These are phyloP conservation scores for Ceratocystis lukuohia DNA, from an alignment of 2,329 filamentous ascomycete species.

Conservation along the genomic window DNA sequence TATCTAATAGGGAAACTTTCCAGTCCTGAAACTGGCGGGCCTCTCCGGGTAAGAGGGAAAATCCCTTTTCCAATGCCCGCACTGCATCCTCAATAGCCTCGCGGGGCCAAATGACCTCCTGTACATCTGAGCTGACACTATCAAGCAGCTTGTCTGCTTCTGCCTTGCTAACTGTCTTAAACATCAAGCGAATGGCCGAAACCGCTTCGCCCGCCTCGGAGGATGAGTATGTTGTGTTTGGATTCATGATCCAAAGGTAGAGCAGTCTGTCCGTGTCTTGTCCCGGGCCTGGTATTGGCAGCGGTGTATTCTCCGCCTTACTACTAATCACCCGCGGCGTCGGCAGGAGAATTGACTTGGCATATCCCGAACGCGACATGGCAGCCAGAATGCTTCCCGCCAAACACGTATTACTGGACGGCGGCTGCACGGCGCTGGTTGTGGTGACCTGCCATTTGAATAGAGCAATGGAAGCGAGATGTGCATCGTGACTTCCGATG, in stretches of 20 bases:
- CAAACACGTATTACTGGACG: slow-evolving; percentile 37
- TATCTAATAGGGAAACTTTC: slow-evolving; percentile 50
- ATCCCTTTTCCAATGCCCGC: slow-evolving; percentile 35
- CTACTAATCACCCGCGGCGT: slow-evolving; percentile 12
- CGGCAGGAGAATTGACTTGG: slow-evolving; percentile 41
- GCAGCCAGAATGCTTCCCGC: slow-evolving; percentile 40
- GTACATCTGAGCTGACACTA: slow-evolving; percentile 40
- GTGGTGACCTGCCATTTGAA: slow-evolving; percentile 44
- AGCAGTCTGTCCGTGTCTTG: slow-evolving; percentile 23
- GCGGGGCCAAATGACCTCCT: slow-evolving; percentile 43
- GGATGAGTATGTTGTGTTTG: slow-evolving; percentile 40
- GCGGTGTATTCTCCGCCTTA: background rate
- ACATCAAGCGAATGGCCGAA: slow-evolving; percentile 42
- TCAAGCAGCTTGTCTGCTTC: slow-evolving; percentile 39
- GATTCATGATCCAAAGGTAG: slow-evolving; percentile 44
- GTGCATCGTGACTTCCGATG: slow-evolving; percentile 36
- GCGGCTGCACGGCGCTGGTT: slow-evolving; percentile 23
- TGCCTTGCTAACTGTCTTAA: slow-evolving; percentile 30
- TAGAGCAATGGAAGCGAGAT: slow-evolving; percentile 34
- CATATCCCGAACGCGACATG: slow-evolving; percentile 42
- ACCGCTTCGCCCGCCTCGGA: slow-evolving; percentile 25
- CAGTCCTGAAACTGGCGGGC: slow-evolving; percentile 51
- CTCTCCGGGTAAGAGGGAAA: slow-evolving; percentile 37
- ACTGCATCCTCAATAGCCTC: slow-evolving; percentile 36
- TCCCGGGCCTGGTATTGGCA: background rate